phyloP scores from a whole-genome alignment of 2,329 filamentous ascomycete genomes.

The Sclerotinia minor region DNA sequence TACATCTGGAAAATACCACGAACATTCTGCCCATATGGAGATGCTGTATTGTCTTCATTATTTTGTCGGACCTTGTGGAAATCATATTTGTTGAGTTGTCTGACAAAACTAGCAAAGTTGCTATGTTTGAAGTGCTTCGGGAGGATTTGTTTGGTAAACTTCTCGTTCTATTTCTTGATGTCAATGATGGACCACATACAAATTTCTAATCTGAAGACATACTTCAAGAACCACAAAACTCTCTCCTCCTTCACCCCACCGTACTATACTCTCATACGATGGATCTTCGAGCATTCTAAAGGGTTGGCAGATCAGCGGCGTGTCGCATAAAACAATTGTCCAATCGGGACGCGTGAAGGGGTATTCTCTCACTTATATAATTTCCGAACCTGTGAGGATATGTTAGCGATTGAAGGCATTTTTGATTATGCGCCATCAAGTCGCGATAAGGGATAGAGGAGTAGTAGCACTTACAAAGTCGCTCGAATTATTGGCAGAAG shows the following conservation, averaged over 20 bases:
- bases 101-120: conserved; percentile 96
- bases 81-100: conserved; percentile 95
- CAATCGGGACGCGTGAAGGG: conserved; percentile 1
- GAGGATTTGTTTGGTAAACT: conserved; percentile 95
- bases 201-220: conserved; percentile 39
- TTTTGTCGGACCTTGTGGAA: conserved; percentile 97
- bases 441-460: conserved; percentile 1
- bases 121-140: conserved; percentile 99
- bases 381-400: conserved; percentile 76
- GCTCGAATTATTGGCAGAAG: conserved; percentile 75
- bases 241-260: conserved; percentile 93
- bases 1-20: conserved; percentile 35
- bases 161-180: conserved; percentile 71
- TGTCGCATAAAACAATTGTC: conserved; percentile 41
- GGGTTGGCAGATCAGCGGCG: conserved; percentile 30
- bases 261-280: conserved; percentile 85
- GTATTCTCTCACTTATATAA: conserved; percentile 78
- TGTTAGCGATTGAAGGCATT: conserved; percentile 28
- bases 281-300: conserved; percentile 93
- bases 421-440: not conserved
- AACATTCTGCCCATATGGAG: conserved; percentile 79
- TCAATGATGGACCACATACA: conserved; percentile 16
- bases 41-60: conserved; percentile 81
- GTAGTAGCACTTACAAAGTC: conserved; percentile 74
- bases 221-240: conserved; percentile 98